Conservation (phyloP, 83 land plant genomes). For the Isoetes engelmannii region DNA sequence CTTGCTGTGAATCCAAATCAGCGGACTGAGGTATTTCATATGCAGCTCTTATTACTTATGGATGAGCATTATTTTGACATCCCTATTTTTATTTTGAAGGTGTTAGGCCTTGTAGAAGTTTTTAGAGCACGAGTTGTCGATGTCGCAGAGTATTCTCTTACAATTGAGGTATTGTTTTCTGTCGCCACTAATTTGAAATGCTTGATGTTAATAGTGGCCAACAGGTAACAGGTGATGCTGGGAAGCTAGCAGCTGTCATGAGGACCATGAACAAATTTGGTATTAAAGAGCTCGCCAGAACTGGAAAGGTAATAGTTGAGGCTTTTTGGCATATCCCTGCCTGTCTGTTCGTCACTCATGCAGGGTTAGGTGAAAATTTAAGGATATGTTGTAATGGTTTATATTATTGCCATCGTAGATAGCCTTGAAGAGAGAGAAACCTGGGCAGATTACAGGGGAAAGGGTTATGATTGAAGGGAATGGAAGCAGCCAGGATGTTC, state of each 20-base stretch:
- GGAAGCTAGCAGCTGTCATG: conserved; percentile 79
- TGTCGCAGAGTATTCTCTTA: conserved; percentile 72
- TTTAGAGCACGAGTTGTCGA: conserved; percentile 88
- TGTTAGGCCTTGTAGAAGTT: conserved; percentile 79
- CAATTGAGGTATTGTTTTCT: conserved; percentile 63
- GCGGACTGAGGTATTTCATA: conserved; percentile 60
- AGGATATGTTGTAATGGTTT: not conserved
- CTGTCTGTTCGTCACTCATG: too few species aligned
- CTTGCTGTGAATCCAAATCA: conserved; percentile 54
- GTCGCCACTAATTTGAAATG: not conserved
- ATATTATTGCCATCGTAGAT: conserved; percentile 32
- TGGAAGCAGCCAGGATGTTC: not conserved
- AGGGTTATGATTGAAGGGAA: too few species aligned
- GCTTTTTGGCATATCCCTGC: too few species aligned
- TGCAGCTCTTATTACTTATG: not conserved
- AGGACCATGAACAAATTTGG: conserved; percentile 78
- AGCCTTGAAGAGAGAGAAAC: conserved; percentile 75
- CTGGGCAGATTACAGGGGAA: not conserved
- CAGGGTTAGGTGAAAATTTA: not conserved
- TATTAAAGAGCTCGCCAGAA: conserved; percentile 85
- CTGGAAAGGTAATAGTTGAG: conserved; percentile 62
- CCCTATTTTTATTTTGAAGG: conserved; percentile 29
- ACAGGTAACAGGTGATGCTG: conserved; percentile 98
- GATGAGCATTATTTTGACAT: not conserved
- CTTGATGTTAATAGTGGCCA: not conserved